Evolutionary conservation across 768 basidiomycete genomes (phyloP), one percentile per base, ranked within the genome.

Genomic region (Piloderma croceum): DNA sequence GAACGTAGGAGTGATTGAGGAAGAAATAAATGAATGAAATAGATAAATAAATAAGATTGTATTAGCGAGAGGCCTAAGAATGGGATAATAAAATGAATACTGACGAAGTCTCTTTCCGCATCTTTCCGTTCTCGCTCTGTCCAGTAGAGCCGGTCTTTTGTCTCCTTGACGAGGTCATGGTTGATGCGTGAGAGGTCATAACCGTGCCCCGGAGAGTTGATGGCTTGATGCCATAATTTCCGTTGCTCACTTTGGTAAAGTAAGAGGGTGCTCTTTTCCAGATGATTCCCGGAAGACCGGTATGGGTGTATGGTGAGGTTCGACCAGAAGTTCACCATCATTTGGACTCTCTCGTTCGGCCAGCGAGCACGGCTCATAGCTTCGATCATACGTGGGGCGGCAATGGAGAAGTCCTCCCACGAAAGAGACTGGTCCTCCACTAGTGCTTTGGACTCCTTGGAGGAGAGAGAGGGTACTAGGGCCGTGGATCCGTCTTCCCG

Each of bases 241-340:
- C 39, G 41, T 19, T 54, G 46, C 29, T 44, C 34, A 7, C 37
- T 41, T 33, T 54, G 48, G 42, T 52, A 54, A 2, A 38, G 12
- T 3, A 54, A 31, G 3, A 54, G 46, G 2, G 46, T 34, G 10
- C 15, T 21, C 15, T 43, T 32, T n/a, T 47, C 38, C 7, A 44
- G 21, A 6, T 38, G 38, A 20, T 49, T 23, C 3, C 20, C 7
- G 3, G 50, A 40, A 22, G 34, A 36, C 12, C 42, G 31, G 13
- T 34, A 44, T 2, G 24, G 13, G 23, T 52, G 50, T 3, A 5
- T 7, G 13, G 45, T 32, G 12, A 52, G 12, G 4, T 20, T 34
- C 3, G 10, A 12, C 48, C 48, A 52, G 37, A 51, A 48, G 4
- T 39, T 18, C 2, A 41, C 29, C 24, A 45, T 13, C 51, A 53